Conservation (phyloP, 192 early-diverging fungal genomes). For the Gamsiella multidivaricata region DNA sequence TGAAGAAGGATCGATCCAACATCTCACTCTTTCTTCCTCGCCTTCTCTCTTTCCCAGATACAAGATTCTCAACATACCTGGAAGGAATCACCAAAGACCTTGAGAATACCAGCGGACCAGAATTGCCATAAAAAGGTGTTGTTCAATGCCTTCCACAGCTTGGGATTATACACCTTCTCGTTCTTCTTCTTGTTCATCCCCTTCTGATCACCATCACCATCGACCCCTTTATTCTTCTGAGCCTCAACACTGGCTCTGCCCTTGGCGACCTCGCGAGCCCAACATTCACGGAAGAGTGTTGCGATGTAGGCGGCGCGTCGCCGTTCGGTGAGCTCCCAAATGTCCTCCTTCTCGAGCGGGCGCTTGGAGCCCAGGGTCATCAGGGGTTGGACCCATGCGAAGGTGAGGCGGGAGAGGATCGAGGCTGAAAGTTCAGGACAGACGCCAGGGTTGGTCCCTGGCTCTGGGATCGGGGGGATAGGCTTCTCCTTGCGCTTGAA, state of each 20-base stretch:
- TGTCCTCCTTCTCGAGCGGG: slow-evolving; percentile 70
- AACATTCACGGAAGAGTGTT: slow-evolving; percentile 36
- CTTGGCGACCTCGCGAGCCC: slow-evolving; percentile 44
- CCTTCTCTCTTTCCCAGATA: too few species aligned
- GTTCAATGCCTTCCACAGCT: slow-evolving; percentile 55
- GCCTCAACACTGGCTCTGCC: neutral
- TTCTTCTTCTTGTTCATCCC: slow-evolving; percentile 7
- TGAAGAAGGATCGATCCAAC: too few species aligned
- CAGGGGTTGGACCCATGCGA: slow-evolving; percentile 71
- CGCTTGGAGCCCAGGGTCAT: slow-evolving; percentile 75
- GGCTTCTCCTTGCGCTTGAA: slow-evolving; percentile 4
- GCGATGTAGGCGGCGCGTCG: slow-evolving; percentile 42
- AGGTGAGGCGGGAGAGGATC: slow-evolving; percentile 67
- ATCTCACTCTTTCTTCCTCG: too few species aligned
- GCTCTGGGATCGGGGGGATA: slow-evolving; percentile 34
- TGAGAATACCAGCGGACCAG: slow-evolving; percentile 50
- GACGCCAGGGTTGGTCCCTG: slow-evolving; percentile 31
- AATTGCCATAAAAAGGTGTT: slow-evolving; percentile 52
- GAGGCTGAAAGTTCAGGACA: slow-evolving; percentile 68
- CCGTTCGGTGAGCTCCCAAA: slow-evolving; percentile 59
- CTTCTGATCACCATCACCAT: neutral
- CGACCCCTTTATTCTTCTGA: slow-evolving; percentile 13
- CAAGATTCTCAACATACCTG: slow-evolving; percentile 35
- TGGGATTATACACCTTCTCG: slow-evolving; percentile 39
- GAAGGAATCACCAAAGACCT: slow-evolving; percentile 51